Conservation (phyloP, 1,284 basidiomycete species). For the Cystobasidium pallidum region DNA sequence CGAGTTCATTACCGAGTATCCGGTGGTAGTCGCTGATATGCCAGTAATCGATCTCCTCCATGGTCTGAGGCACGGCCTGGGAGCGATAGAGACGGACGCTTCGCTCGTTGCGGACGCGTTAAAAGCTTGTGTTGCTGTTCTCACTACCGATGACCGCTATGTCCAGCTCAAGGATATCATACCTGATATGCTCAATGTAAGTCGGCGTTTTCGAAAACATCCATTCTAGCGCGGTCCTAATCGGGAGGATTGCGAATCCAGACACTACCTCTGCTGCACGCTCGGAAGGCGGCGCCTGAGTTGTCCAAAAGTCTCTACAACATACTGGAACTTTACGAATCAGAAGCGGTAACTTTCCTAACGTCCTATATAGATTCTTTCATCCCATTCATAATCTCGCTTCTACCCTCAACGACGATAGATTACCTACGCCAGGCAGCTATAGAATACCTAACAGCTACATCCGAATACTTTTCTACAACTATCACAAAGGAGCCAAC, state of each 20-base stretch:
- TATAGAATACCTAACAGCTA: constrained; percentile 31
- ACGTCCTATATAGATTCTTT: constrained; percentile 19
- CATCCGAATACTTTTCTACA: constrained; percentile 22
- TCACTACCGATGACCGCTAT: constrained; percentile 27
- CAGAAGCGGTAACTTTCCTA: neutral
- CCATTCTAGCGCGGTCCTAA: no score
- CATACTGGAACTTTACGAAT: constrained; percentile 29
- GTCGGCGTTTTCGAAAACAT: neutral
- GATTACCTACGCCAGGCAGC: constrained; percentile 10
- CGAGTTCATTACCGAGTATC: constrained; percentile 23
- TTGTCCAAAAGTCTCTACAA: constrained; percentile 16
- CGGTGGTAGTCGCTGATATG: constrained; percentile 27
- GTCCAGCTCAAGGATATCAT: constrained; percentile 3
- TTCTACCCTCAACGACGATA: constrained; percentile 13
- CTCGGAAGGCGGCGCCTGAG: constrained; percentile 1
- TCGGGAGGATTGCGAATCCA: no score
- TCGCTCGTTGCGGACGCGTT: constrained; percentile 13
- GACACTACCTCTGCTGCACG: constrained; percentile 5
- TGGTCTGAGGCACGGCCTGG: constrained; percentile 11
- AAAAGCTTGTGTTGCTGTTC: constrained; percentile 29
- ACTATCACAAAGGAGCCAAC: neutral
- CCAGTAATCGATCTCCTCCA: neutral
- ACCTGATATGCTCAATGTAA: constrained; percentile 30
- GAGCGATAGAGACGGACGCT: constrained; percentile 2
- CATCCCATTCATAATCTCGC: constrained; percentile 26